A percentile compares a stretch with the other conserved stretches of the same genome.
Conservation (phyloP, 768 basidiomycete genomes). For the Trametopsis cervina region DNA sequence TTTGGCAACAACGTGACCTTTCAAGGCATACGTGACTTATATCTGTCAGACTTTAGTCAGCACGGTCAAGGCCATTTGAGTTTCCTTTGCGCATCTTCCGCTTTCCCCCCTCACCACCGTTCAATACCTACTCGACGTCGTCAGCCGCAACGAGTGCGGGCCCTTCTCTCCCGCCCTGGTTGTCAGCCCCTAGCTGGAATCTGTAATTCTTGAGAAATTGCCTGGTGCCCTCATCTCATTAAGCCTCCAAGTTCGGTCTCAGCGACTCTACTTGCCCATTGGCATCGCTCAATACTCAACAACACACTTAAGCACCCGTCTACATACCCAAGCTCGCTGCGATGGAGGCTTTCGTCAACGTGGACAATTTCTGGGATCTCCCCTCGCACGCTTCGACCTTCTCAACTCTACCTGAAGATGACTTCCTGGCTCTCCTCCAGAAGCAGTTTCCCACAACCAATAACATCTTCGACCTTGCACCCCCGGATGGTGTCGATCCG, state of each 20-base stretch:
- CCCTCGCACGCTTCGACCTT: constrained; percentile 46
- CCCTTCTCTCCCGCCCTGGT: not conserved
- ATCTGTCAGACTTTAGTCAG: constrained; percentile 6
- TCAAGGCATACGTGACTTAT: no score
- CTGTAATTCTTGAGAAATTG: no score
- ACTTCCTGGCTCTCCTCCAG: constrained; percentile 70
- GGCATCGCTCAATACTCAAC: constrained; percentile 10
- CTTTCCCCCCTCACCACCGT: constrained; percentile 2
- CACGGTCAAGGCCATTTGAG: not conserved
- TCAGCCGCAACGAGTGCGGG: not conserved
- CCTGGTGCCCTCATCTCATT: not conserved
- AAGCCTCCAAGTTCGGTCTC: not conserved
- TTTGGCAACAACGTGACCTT: no score
- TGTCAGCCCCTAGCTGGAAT: not conserved
- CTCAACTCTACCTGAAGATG: constrained; percentile 63
- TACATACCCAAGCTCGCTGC: not conserved
- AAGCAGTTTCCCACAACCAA: constrained; percentile 54
- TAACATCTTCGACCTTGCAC: constrained; percentile 16
- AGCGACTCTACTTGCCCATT: not conserved
- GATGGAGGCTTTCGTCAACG: constrained; percentile 45
- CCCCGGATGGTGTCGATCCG: constrained; percentile 46
- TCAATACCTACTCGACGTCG: not conserved
- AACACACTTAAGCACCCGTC: not conserved
- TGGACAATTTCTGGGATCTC: constrained; percentile 59
- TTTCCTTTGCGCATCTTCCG: not conserved